Evolutionary conservation across 768 basidiomycete genomes (phyloP), one percentile per base, ranked within the genome.

Genomic region (Lentinula boryana): DNA sequence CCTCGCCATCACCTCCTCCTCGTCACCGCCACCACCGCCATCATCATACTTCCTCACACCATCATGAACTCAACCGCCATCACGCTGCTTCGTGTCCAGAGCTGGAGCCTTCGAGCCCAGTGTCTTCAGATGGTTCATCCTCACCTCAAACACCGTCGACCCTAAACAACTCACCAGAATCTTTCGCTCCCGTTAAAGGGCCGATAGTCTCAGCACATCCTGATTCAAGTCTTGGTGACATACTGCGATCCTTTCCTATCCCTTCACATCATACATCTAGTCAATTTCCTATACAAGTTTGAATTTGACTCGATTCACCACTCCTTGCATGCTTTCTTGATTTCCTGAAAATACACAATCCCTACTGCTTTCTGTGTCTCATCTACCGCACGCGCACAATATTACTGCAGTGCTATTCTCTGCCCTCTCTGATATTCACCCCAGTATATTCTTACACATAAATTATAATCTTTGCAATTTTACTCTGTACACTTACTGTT

Each of bases 1-100:
- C 55, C 69, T 68, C 61, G 58, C 71, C 33, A 66, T 60, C 44
- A n/a, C 61, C 16, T 56, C 36, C 36, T 38, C 12, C 36, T 38
- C 36, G 36, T 5, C 13, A 8, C 36, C 36, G 13, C 15, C 41
- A 23, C 15, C 38, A 27, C 21, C 55, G 16, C 31, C 55, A 56
- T 31, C 38, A n/a, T 10, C 36, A 33, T n/a, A 7, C 16, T n/a
- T 32, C 51, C 4, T 33, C 51, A 16, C 53, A 43, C 21, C 36
- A 27, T 38, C 36, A 43, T 23, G 36, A 27, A 3, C 16, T 4
- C n/a, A 5, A 21, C 0, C 38, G 7, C 21, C 23, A 40, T n/a
- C 53, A 10, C 36, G 13, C 27, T 35, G 12, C 36, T 54, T 27
- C 55, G 27, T 56, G 43, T 27, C 57, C 57, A n/a, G 57, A 58